Evolutionary conservation across 2,329 filamentous ascomycete genomes (phyloP).

Genomic region (Tricladium varicosporioides): DNA sequence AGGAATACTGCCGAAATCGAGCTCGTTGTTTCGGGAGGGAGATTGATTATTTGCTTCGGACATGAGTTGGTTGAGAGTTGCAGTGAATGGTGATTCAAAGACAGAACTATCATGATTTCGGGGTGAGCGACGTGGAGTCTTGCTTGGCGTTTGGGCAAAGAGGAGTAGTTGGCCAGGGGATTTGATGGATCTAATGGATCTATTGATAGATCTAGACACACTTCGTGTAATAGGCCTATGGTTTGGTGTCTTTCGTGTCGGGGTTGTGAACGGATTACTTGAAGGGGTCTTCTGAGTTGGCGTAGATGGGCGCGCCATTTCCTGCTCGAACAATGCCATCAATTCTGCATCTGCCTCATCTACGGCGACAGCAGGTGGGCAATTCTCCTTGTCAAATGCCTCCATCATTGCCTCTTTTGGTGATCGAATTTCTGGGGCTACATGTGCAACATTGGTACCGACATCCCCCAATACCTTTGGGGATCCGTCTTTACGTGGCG

Average conservation of each 20-base stretch:
- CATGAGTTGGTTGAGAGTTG: conserved; percentile 32
- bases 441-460: conserved; percentile 50
- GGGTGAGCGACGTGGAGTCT: conserved; percentile 25
- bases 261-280: conserved; percentile 34
- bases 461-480: conserved; percentile 61
- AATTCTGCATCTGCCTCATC: conserved; percentile 31
- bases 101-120: conserved; percentile 22
- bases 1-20: conserved; percentile 37
- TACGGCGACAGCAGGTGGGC: conserved; percentile 19
- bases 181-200: conserved; percentile 23
- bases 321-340: conserved; percentile 32
- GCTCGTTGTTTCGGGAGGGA: conserved; percentile 25
- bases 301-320: conserved; percentile 32
- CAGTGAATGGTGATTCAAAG: conserved; percentile 37
- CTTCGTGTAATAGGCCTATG: conserved; percentile 34
- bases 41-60: conserved; percentile 32
- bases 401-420: conserved; percentile 25
- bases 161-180: conserved; percentile 27
- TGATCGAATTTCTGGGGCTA: conserved; percentile 37
- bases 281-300: conserved; percentile 24
- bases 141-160: conserved; percentile 27
- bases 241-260: conserved; percentile 32
- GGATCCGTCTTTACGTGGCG: conserved; percentile 64
- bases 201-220: conserved; percentile 25
- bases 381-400: conserved; percentile 31